Evolutionary conservation across 306 rosid species (phyloP).

Genomic region (Myrica gale): DNA sequence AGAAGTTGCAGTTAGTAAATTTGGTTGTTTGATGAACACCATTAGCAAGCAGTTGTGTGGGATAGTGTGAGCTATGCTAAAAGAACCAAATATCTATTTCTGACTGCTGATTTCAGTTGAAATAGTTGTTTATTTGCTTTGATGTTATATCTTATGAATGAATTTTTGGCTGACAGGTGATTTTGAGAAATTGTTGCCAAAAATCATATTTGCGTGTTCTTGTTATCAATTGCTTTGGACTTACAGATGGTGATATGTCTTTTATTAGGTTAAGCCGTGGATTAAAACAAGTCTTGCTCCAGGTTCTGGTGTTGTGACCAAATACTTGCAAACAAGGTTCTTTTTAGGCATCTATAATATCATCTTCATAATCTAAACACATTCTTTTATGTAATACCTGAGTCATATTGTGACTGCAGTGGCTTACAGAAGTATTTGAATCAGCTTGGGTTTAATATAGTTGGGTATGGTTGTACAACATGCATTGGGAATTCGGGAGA

Average conservation of each 20-base stretch:
- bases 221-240: constrained; percentile 13
- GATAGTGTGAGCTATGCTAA: constrained; percentile 1
- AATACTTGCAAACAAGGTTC: constrained; percentile 81
- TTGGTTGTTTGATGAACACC: constrained; percentile 2
- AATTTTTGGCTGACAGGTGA: not conserved
- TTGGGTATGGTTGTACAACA: constrained; percentile 98
- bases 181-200: constrained; percentile 1
- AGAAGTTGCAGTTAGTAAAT: constrained; percentile 11
- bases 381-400: constrained; percentile 21
- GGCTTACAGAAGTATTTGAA: constrained; percentile 88
- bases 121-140: not conserved
- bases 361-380: not conserved
- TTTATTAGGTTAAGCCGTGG: constrained; percentile 89
- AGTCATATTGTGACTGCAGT: constrained; percentile 38
- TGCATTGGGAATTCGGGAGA: constrained; percentile 99
- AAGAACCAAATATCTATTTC: not conserved
- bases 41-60: constrained; percentile 4
- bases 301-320: constrained; percentile 96
- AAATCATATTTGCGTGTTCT: not conserved
- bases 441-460: constrained; percentile 82
- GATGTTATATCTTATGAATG: not conserved
- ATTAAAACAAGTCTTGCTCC: constrained; percentile 97
- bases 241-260: constrained; percentile 16
- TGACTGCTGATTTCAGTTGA: constrained; percentile 4
- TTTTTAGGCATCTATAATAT: constrained; percentile 20